Conservation (phyloP, 2,329 filamentous ascomycete genomes). For the Capronia americana region DNA sequence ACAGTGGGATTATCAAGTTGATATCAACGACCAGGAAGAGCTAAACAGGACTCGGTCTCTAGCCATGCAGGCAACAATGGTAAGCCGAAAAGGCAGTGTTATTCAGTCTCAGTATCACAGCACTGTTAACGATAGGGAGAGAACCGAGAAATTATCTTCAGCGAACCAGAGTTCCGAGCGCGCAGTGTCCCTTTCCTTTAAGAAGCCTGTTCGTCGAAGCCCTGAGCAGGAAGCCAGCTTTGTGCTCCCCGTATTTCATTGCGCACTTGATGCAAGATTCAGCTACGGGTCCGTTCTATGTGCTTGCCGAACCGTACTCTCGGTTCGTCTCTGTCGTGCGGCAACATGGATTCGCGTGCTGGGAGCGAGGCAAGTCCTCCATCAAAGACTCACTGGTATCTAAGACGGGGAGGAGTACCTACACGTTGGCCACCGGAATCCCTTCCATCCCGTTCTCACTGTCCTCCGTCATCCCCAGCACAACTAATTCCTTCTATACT, state of each 20-base stretch:
- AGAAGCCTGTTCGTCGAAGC: neutral
- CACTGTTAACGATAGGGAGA: neutral
- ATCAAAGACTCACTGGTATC: too few relatives aligned
- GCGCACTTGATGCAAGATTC: neutral
- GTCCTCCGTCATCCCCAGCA: too few relatives aligned
- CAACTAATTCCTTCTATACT: too few relatives aligned
- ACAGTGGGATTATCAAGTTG: neutral
- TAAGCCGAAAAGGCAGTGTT: neutral
- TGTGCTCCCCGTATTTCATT: neutral
- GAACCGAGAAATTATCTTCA: neutral
- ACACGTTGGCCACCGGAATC: too few relatives aligned
- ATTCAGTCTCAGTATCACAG: neutral
- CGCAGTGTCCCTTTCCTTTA: neutral
- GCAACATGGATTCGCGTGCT: too few relatives aligned
- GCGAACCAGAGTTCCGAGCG: neutral
- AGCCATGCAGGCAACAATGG: neutral
- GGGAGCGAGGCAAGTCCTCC: too few relatives aligned
- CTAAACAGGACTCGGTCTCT: neutral
- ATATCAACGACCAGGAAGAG: neutral
- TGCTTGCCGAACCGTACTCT: too few relatives aligned
- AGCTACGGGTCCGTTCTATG: neutral
- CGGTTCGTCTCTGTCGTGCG: too few relatives aligned
- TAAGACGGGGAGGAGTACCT: too few relatives aligned
- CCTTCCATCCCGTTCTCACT: too few relatives aligned
- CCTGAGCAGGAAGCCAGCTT: neutral